phyloP scores from a whole-genome alignment of 305 asterid species.

The Fraxinus paxiana region DNA sequence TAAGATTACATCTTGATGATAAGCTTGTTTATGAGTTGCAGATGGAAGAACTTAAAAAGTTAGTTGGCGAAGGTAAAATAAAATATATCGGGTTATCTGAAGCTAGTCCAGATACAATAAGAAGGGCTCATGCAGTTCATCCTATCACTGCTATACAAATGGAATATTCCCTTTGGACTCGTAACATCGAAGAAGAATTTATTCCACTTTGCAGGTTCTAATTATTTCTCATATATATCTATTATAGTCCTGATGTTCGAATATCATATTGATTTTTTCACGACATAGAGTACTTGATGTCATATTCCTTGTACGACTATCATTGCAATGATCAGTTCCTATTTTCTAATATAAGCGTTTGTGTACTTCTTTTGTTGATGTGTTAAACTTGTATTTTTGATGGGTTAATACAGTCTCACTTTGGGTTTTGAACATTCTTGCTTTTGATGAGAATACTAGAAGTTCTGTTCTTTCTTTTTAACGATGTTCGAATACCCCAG shows the following conservation, averaged over 20 bases:
- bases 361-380: not conserved
- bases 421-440: not conserved
- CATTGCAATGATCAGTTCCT: not conserved
- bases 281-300: not conserved
- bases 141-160: slow-evolving; percentile 57
- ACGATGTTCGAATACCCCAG: not conserved
- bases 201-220: slow-evolving; percentile 58
- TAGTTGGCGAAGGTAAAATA: slow-evolving; percentile 62
- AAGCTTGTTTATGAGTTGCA: not conserved
- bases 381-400: not conserved
- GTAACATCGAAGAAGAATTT: slow-evolving; percentile 54
- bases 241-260: not conserved
- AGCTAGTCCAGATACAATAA: slow-evolving; percentile 58
- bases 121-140: slow-evolving; percentile 67
- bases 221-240: not conserved
- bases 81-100: slow-evolving; percentile 64
- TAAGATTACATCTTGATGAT: not conserved
- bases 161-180: slow-evolving; percentile 64
- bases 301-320: not conserved
- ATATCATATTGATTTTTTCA: not conserved
- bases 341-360: not conserved
- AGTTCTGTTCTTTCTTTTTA: not conserved
- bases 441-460: not conserved
- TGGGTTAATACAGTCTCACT: not conserved
- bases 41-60: slow-evolving; percentile 36